Base-by-base conservation (phyloP, 257 asterid species). In the Marsdenia floribunda region DNA sequence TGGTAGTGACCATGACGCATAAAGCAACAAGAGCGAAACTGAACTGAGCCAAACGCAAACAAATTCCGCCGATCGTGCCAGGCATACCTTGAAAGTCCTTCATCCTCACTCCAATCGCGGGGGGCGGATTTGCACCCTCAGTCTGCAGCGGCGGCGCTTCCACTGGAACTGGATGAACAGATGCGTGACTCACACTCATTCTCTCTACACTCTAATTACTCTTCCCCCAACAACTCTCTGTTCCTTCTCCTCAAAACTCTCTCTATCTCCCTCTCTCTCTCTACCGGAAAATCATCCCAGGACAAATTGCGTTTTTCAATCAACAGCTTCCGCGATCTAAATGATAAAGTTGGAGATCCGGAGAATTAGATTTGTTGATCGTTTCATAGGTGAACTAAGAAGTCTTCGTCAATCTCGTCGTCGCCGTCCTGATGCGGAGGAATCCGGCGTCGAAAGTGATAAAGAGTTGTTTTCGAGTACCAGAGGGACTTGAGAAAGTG, bases 41-140 rank as follows among this genome's bases (percentile, higher is more conserved):
- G 42, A 90, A 84, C 83, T 95, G 98, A 68, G 83, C 58, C 18
- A 87, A 79, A 57, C 99, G 97, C 91, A 95, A 67, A 73, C 81
- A 85, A 22, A 88, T 81, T 69, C 99, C 98, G 24, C 96, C 96
- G 76, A 90, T 83, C 26, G 99, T 95, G 61, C 96, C 99, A 73
- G 99, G 99, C 97, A 89, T 95, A 42, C 99, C 99, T 68, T 92
- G 99, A 55, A 92, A 76, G 79, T 95, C 98, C 82, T 85, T 90
- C 97, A 92, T 95, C 88, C 98, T 87, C 76, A 84, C 93, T 85
- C 96, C 79, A 14, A 69, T 67, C 5, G 70, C 84, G 21, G 76
- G 79, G 29, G 82, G 91, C 73, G 85, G 83, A 81, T 87, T 86
- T 46, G 92, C 96, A 21, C 91, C 94, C 77, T 92, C 98, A 57